These are phyloP conservation scores for Pulveroboletus sp. DNA, from an alignment of 768 basidiomycete species.

Conservation along the genomic window DNA sequence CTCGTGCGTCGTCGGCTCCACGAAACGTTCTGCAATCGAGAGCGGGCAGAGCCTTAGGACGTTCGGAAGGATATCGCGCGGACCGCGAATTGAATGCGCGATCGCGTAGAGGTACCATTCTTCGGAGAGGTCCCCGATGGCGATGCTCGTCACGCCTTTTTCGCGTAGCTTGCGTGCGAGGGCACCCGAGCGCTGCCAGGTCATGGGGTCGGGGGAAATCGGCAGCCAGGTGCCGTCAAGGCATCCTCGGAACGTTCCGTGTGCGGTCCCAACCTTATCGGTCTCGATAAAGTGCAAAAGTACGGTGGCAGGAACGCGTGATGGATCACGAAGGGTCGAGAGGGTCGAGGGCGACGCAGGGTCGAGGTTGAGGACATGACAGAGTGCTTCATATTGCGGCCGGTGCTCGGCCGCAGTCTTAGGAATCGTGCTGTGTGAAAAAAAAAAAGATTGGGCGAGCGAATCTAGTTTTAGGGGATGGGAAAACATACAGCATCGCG, in stretches of 20 bases:
- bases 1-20: constrained; percentile 36
- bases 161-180: constrained; percentile 50
- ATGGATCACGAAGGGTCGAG: constrained; percentile 45
- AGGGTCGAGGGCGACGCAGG: constrained; percentile 47
- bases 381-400: constrained; percentile 61
- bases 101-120: constrained; percentile 80
- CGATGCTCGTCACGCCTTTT: constrained; percentile 56
- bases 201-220: constrained; percentile 51
- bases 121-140: constrained; percentile 65
- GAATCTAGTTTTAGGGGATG: neutral
- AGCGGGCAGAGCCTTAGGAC: constrained; percentile 56
- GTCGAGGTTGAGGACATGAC: constrained; percentile 50
- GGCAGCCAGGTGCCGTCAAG: constrained; percentile 58
- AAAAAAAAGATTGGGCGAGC: neutral
- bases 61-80: constrained; percentile 51
- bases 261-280: constrained; percentile 44
- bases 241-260: constrained; percentile 67
- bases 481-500: constrained; percentile 52
- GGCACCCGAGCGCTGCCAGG: constrained; percentile 59
- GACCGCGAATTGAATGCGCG: constrained; percentile 50
- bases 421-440: constrained; percentile 43
- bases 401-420: constrained; percentile 56
- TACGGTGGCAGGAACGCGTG: constrained; percentile 40
- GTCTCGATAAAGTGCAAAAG: constrained; percentile 59
- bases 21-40: constrained; percentile 42